phyloP scores from a whole-genome alignment of 2,329 filamentous ascomycete species.

The Polytolypa hystricis region DNA sequence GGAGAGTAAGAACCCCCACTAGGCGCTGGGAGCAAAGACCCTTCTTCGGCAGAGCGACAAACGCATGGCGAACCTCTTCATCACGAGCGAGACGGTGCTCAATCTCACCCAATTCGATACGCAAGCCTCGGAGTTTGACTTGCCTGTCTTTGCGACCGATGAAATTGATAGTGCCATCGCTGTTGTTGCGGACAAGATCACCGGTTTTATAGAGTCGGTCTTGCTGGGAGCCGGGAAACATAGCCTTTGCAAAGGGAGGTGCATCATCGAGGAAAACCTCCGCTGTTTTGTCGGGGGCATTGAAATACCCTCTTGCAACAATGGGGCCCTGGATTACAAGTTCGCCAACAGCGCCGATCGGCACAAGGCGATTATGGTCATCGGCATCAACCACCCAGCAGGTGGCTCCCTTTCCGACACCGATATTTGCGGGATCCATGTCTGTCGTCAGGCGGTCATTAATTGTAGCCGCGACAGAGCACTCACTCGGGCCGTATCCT shows the following conservation, averaged over 20 bases:
- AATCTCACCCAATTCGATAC: conserved; percentile 15
- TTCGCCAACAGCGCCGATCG: conserved; percentile 41
- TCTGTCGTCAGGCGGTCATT: conserved; percentile 20
- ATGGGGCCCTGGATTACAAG: conserved; percentile 28
- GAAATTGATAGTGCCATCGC: conserved; percentile 13
- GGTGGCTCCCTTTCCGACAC: conserved; percentile 23
- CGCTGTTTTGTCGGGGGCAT: conserved; percentile 43
- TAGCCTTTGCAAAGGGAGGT: conserved; percentile 41
- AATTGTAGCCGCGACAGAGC: conserved; percentile 24
- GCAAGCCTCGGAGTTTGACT: conserved; percentile 17
- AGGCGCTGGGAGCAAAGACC: neutral
- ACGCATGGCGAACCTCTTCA: neutral
- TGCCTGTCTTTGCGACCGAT: conserved; percentile 19
- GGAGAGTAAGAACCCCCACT: neutral
- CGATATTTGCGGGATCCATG: conserved; percentile 23
- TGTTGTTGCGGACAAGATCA: conserved; percentile 12
- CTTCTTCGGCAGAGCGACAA: neutral
- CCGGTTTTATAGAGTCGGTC: conserved; percentile 13
- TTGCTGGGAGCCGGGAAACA: conserved; percentile 4
- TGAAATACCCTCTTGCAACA: conserved; percentile 47
- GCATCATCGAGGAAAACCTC: conserved; percentile 45
- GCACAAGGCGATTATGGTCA: conserved; percentile 25
- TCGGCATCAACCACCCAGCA: conserved; percentile 31
- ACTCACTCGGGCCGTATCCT: conserved; percentile 32
- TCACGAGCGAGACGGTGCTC: conserved; percentile 12